Evolutionary conservation across 345 rosid species (phyloP).

Genomic region (Heritiera littoralis): DNA sequence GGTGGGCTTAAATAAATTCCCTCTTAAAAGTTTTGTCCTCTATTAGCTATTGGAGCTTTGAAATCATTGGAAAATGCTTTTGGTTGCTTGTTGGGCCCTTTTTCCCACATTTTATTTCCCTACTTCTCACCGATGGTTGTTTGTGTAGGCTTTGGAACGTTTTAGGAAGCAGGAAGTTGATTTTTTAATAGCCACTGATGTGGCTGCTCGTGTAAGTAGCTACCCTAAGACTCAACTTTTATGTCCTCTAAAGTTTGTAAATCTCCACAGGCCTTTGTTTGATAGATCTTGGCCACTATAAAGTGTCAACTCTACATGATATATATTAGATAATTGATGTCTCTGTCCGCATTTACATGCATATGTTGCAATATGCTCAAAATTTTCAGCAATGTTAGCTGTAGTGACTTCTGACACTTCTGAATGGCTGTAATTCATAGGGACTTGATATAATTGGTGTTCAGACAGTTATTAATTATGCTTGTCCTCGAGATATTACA

Average conservation of each 20-base stretch:
- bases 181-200: slow-evolving; percentile 93
- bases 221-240: neutral
- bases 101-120: neutral
- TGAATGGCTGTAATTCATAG: slow-evolving; percentile 36
- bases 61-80: slow-evolving; percentile 12
- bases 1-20: neutral
- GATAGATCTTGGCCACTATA: neutral
- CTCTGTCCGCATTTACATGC: neutral
- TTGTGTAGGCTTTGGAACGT: slow-evolving; percentile 78
- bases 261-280: neutral
- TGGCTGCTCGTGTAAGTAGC: slow-evolving; percentile 89
- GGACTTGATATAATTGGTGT: slow-evolving; percentile 98
- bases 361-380: neutral
- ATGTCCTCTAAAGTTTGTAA: neutral
- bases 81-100: neutral
- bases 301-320: neutral
- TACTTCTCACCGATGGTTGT: slow-evolving; percentile 21
- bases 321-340: slow-evolving; percentile 3
- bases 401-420: slow-evolving; percentile 16
- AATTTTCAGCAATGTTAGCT: neutral
- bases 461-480: slow-evolving; percentile 89
- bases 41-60: neutral
- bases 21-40: neutral
- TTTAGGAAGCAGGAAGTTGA: slow-evolving; percentile 93
- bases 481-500: slow-evolving; percentile 95